Evolutionary conservation across 1,284 basidiomycete species (phyloP), one percentile per base, ranked within the genome.

Genomic region (Athelia psychrophila): DNA sequence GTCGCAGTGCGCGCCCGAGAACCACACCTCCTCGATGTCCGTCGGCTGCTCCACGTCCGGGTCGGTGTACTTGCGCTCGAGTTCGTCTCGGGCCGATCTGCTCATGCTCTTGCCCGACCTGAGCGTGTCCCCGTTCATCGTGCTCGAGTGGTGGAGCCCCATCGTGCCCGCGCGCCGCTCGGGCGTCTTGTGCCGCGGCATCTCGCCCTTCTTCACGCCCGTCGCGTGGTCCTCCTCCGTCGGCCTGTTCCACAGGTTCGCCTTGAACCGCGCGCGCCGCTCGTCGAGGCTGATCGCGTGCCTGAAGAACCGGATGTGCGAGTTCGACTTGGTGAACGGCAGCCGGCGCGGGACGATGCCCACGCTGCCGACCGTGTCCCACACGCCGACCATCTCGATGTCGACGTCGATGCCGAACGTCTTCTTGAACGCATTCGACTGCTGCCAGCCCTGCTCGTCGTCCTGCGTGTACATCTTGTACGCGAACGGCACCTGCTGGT

Each of bases 401-500:
- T 74, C 67, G 5, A 82, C 80, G 44, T 81, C 76, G 20, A 77
- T 75, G 0, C 78, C 83, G 56, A 86, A 87, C 0, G 83, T 75
- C 48, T 77, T 76, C 61, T 86, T 88, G 73, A 88, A 89, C 0
- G 70, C 77, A 2, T 70, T 78, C 36, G 76, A 78, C 58, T 81
- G 79, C 20, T 59, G 56, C 78, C 80, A 83, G 0, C 84, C 84
- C 3, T 63, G 51, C 0, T 72, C 64, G 49, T 80, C 78, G 15
- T 78, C 70, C 19, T 66, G 60, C 9, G 73, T 76, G 65, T 78
- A 87, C 82, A 88, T 84, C 52, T 81, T 79, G 71, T 85, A 88
- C 9, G 86, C 86, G 56, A 87, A 86, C 0, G 80, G 79, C n/a
- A 88, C 75, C 61, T 87, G 83, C 50, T 85, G 81, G 45, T 74